Base-by-base conservation (phyloP, 495 filamentous ascomycete species). In the Haplographium delicatum region DNA sequence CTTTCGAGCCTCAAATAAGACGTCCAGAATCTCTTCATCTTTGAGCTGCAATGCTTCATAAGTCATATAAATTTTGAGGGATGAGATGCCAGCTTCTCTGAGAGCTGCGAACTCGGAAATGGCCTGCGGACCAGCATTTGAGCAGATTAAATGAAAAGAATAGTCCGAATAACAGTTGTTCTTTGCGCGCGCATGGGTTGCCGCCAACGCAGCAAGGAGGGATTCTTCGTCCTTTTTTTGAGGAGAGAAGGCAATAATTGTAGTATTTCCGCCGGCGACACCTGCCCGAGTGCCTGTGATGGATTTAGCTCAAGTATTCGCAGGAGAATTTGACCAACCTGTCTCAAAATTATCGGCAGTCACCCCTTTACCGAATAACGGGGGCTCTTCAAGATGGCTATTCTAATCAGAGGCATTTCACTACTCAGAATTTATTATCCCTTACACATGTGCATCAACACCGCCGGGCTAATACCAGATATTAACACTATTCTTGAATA, bases 61-160 rank as follows among this genome's bases (percentile, higher is more conserved):
- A 1, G 79, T 84, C 80, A 84, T 83, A 58, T 81, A 84, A 22
- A 83, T 68, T 60, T 84, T 83, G 25, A 81, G 66, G 9, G 69
- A 75, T 11, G 69, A 76, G 46, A 84, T 74, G 20, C 80, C 78
- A 10, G 71, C 67, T 20, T 68, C 62, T 9, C 62, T 58, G 1
- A 78, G 60, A n/a, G 67, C 61, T 0, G 69, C 62, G 30, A 80
- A 68, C 22, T 69, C 66, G 3, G 60, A 60, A 0, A 81, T 66
- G 1, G 73, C 69, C 8, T 53, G 53, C 8, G 47, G 39, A 10
- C 66, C 73, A 0, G 77, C 74, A 43, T 81, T 80, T 2, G 72
- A 68, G 19, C 82, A 62, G 42, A 84, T 68, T 1, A 82, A 59
- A 56, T 84, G 80, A 60, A 81, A 81, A n/a, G 68, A 69, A 48